Evolutionary conservation across 495 filamentous ascomycete genomes (phyloP).

Genomic region (Parathielavia hyrcaniae): DNA sequence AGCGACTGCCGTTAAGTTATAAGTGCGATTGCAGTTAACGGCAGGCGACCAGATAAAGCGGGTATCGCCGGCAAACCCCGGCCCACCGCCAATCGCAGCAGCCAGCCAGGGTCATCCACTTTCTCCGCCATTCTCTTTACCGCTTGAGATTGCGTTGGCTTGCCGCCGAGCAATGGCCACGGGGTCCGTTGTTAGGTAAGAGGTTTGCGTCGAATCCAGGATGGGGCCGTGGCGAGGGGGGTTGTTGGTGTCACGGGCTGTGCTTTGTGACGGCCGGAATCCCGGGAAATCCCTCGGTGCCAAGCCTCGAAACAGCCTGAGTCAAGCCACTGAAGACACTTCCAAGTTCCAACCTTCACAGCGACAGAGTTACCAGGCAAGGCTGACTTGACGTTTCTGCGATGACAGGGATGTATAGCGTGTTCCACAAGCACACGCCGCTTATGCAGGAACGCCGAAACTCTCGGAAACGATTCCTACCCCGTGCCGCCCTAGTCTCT

Average conservation of each 20-base stretch:
- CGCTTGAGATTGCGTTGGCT: not conserved
- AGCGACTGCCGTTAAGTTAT: slow-evolving; percentile 26
- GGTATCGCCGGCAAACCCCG: slow-evolving; percentile 18
- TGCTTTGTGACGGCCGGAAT: not conserved
- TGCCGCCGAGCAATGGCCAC: not conserved
- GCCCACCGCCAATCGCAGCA: slow-evolving; percentile 2
- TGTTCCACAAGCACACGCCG: too few relatives aligned
- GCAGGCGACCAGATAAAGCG: slow-evolving; percentile 16
- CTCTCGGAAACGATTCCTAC: too few relatives aligned
- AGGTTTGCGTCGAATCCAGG: slow-evolving; percentile 8
- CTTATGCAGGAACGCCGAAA: too few relatives aligned
- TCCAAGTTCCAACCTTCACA: too few relatives aligned
- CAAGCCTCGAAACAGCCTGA: not conserved
- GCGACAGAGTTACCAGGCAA: too few relatives aligned
- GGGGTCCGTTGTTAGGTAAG: slow-evolving; percentile 20
- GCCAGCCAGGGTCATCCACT: not conserved
- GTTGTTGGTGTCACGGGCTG: slow-evolving; percentile 8
- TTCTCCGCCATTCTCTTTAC: not conserved
- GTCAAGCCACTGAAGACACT: not conserved
- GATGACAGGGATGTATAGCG: too few relatives aligned
- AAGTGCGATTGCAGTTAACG: slow-evolving; percentile 25
- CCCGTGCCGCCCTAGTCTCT: too few relatives aligned
- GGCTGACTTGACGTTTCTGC: too few relatives aligned
- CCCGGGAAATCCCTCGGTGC: too few relatives aligned
- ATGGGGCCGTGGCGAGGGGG: not conserved